Evolutionary conservation across 1,284 basidiomycete genomes (phyloP), one percentile per base, ranked within the genome.

Genomic region (Prillingera fragicola): DNA sequence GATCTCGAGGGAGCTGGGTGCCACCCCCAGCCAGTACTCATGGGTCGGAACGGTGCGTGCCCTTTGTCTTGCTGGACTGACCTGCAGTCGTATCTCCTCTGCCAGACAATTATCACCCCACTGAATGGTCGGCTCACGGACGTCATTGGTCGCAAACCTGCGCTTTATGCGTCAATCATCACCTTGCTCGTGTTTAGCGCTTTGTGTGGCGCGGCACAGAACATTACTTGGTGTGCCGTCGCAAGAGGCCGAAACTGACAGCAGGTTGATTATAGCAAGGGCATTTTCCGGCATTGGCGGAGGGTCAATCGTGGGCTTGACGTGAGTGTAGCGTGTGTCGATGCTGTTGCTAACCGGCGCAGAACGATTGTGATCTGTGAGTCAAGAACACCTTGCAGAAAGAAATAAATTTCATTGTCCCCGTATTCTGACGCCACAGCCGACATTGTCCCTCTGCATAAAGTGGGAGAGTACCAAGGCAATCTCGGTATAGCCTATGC

Each of bases 401-500:
- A n/a, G n/a, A n/a, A n/a, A n/a, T n/a, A n/a, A n/a, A n/a, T 17
- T 18, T 22, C 21, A 13, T 22, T 5, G 32, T 33, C 32, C 14
- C 18, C 17, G 32, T 33, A n/a, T n/a, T n/a, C n/a, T n/a, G n/a
- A n/a, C n/a, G n/a, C n/a, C 12, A 23, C 27, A 58, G 57, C 56
- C 24, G 64, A 67, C 44, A 62, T 67, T 35, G 57, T 62, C 0
- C 60, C 64, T 0, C 44, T 67, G 14, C 40, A 52, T 9, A 48
- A 56, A 27, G 48, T 62, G 33, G 59, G 59, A 1, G 29, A 79
- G n/a, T 69, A 57, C 34, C 58, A 58, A 32, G 69, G 70, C 13
- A 57, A 56, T 31, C 51, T 71, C 34, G 66, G 67, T n/a, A 59
- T 51, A 3, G 53, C 60, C 2, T 72, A 67, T 66, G 69, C 67